Evolutionary conservation across 129 eudicot species (phyloP).

Genomic region (Flaveria brownii): DNA sequence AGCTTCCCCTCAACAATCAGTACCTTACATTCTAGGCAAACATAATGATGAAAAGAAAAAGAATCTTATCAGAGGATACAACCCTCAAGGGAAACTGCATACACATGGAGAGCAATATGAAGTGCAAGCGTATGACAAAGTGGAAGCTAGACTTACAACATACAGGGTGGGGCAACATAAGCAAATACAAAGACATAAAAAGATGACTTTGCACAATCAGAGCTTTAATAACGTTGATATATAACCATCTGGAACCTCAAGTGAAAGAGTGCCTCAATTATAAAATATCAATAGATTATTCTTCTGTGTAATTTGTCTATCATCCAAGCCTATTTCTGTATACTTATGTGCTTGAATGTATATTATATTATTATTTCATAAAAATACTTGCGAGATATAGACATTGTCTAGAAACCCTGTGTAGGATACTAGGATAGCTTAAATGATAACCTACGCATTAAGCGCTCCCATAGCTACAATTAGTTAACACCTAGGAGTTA

Average conservation of each 20-base stretch:
- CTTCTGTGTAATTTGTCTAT: background rate
- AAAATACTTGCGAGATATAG: background rate
- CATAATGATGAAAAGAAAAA: slow-evolving; percentile 5
- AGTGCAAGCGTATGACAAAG: background rate
- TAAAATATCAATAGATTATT: background rate
- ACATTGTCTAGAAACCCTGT: background rate
- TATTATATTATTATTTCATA: background rate
- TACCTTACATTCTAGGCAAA: background rate
- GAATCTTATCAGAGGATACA: background rate
- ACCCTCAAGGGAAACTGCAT: background rate
- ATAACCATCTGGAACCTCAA: background rate
- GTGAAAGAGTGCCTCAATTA: background rate
- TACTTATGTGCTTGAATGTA: background rate
- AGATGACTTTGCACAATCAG: background rate
- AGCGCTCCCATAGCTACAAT: background rate
- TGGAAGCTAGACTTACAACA: background rate
- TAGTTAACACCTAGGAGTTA: background rate
- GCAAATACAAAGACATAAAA: background rate
- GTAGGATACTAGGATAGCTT: background rate
- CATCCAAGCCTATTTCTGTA: background rate
- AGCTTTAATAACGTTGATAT: background rate
- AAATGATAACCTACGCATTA: background rate
- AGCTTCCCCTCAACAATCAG: background rate
- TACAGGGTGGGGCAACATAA: background rate
- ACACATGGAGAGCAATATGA: background rate